Conservation (phyloP, 2,329 filamentous ascomycete genomes). For the Penicillium sp. region DNA sequence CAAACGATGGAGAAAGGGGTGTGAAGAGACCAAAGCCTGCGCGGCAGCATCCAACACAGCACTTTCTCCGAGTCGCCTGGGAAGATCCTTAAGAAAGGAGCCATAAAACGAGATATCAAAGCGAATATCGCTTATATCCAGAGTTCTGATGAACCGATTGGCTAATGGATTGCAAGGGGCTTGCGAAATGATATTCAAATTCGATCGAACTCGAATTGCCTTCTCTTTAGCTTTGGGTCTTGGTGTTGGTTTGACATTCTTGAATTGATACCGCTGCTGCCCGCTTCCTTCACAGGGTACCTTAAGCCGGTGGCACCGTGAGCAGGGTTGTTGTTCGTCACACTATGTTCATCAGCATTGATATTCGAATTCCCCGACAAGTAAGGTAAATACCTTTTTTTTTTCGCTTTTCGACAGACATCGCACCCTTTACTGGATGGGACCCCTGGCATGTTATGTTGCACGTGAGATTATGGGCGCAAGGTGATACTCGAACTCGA, state of each 20-base stretch:
- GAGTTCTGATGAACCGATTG: not conserved
- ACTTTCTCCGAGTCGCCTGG: not conserved
- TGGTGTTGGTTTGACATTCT: not conserved
- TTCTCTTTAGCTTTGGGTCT: not conserved
- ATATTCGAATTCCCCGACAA: not conserved
- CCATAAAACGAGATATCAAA: not conserved
- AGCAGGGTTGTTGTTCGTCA: not conserved
- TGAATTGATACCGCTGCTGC: not conserved
- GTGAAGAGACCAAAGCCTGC: not conserved
- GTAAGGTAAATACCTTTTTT: not conserved
- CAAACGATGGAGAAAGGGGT: not conserved
- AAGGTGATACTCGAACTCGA: not conserved
- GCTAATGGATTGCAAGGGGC: not conserved
- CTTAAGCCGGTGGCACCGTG: not conserved
- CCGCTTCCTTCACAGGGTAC: not conserved
- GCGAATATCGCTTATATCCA: not conserved
- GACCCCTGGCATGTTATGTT: not conserved
- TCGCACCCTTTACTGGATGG: not conserved
- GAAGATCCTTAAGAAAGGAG: not conserved
- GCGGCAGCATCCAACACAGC: not conserved
- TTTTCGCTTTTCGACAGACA: not conserved
- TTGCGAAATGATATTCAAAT: not conserved
- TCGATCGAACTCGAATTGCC: not conserved
- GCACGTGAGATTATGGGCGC: too few relatives aligned
- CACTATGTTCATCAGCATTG: not conserved